A percentile compares a stretch with the other conserved stretches of the same genome.
phyloP scores from a whole-genome alignment of 31 red algal genomes.

The Odonthalia washingtoniensis region DNA sequence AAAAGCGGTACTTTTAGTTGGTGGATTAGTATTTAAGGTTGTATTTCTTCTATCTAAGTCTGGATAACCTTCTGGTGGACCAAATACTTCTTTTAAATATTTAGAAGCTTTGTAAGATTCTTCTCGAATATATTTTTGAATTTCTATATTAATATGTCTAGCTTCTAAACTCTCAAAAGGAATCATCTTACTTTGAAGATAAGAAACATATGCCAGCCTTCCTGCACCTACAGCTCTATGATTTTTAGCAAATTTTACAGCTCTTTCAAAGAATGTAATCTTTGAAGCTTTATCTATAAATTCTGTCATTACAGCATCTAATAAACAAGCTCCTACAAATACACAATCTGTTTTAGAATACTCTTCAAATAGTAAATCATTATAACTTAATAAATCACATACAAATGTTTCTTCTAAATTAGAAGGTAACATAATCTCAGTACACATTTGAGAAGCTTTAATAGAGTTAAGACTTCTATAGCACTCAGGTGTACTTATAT shows the following conservation, averaged over 20 bases:
- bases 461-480: slow-evolving; percentile 7
- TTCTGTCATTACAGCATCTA: slow-evolving; percentile 11
- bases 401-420: slow-evolving; percentile 21
- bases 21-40: slow-evolving; percentile 5
- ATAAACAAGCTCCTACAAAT: not conserved
- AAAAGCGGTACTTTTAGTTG: slow-evolving; percentile 3
- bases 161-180: slow-evolving; percentile 12
- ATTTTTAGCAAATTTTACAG: slow-evolving; percentile 9
- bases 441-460: slow-evolving; percentile 4
- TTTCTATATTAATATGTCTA: not conserved
- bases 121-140: slow-evolving; percentile 2
- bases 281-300: slow-evolving; percentile 10
- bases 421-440: slow-evolving; percentile 22
- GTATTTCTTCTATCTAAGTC: slow-evolving; percentile 19
- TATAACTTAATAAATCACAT: not conserved
- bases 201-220: slow-evolving; percentile 12
- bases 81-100: slow-evolving; percentile 7
- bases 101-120: slow-evolving; percentile 13
- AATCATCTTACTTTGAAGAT: slow-evolving; percentile 21
- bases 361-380: slow-evolving; percentile 9
- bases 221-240: slow-evolving; percentile 10
- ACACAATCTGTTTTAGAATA: not conserved
- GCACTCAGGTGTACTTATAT: not conserved
- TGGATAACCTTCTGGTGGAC: not conserved
- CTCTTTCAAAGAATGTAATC: slow-evolving; percentile 12